phyloP scores from a whole-genome alignment of 1,139 yeast genomes.

The Nakaseomyces kungkrabaensis region DNA sequence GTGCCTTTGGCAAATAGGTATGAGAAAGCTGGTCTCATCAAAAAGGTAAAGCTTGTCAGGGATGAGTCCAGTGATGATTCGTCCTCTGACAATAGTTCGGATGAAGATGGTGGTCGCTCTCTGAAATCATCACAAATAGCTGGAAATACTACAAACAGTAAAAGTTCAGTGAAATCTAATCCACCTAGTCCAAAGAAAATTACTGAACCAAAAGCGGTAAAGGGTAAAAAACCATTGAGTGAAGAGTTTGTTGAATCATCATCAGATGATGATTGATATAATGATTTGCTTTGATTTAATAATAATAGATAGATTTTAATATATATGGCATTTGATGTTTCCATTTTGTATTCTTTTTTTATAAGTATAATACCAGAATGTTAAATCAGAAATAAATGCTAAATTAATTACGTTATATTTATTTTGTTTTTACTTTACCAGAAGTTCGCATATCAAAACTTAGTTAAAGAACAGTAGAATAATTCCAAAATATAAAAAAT shows the following conservation, averaged over 20 bases:
- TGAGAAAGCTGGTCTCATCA: not conserved
- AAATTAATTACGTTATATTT: too few relatives aligned
- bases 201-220: not conserved
- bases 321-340: too few relatives aligned
- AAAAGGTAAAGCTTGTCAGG: not conserved
- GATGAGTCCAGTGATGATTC: not conserved
- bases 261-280: not conserved
- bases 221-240: not conserved
- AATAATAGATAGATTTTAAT: too few relatives aligned
- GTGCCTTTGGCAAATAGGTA: not conserved
- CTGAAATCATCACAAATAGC: not conserved
- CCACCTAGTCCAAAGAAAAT: not conserved
- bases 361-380: too few relatives aligned
- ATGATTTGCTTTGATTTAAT: too few relatives aligned
- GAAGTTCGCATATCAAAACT: too few relatives aligned
- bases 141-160: not conserved
- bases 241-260: not conserved
- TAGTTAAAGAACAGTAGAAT: too few relatives aligned
- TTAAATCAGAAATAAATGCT: too few relatives aligned
- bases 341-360: too few relatives aligned
- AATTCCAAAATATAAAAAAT: not conserved
- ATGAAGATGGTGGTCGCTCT: not conserved
- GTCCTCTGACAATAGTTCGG: not conserved
- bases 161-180: not conserved
- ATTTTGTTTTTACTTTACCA: too few relatives aligned